Conservation (phyloP, 495 filamentous ascomycete genomes). For the Neurospora tetrasperma region DNA sequence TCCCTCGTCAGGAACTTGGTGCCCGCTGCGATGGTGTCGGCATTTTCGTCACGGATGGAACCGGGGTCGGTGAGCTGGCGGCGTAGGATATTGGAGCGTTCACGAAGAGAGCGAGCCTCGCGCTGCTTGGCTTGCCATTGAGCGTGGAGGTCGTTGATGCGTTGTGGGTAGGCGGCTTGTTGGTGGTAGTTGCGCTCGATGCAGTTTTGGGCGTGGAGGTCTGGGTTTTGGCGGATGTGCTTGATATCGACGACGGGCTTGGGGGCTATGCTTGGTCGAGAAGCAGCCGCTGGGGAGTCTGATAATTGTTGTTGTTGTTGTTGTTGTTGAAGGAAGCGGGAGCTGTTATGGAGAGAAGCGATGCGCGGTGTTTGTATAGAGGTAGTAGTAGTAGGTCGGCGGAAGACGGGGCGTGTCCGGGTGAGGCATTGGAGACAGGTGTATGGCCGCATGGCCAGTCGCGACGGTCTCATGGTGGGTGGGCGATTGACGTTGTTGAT, state of each 20-base stretch:
- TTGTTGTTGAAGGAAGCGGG: slow-evolving; percentile 1
- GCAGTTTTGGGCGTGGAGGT: slow-evolving; percentile 73
- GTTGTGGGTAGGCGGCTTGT: slow-evolving; percentile 52
- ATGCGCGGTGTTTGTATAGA: not conserved
- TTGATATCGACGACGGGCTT: slow-evolving; percentile 74
- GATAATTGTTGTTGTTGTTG: slow-evolving; percentile 6
- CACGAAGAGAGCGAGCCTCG: slow-evolving; percentile 44
- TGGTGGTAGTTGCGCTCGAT: slow-evolving; percentile 70
- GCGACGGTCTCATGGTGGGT: slow-evolving; percentile 15
- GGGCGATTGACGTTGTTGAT: not conserved
- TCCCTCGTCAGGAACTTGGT: slow-evolving; percentile 29
- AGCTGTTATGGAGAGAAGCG: slow-evolving; percentile 3
- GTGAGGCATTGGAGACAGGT: slow-evolving; percentile 23
- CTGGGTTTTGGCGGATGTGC: slow-evolving; percentile 73
- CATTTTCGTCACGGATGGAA: slow-evolving; percentile 24
- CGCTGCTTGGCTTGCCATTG: slow-evolving; percentile 50
- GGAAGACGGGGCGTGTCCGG: slow-evolving; percentile 2
- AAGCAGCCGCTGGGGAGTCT: not conserved
- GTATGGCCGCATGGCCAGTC: slow-evolving; percentile 11
- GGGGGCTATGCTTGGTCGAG: slow-evolving; percentile 58
- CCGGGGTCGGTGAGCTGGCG: slow-evolving; percentile 37
- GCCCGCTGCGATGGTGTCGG: slow-evolving; percentile 13
- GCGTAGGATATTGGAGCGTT: slow-evolving; percentile 46
- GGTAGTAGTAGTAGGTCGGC: not conserved
- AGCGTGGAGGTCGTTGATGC: slow-evolving; percentile 60